Conservation (phyloP, 2,329 filamentous ascomycete species). For the Penicillium sp. region DNA sequence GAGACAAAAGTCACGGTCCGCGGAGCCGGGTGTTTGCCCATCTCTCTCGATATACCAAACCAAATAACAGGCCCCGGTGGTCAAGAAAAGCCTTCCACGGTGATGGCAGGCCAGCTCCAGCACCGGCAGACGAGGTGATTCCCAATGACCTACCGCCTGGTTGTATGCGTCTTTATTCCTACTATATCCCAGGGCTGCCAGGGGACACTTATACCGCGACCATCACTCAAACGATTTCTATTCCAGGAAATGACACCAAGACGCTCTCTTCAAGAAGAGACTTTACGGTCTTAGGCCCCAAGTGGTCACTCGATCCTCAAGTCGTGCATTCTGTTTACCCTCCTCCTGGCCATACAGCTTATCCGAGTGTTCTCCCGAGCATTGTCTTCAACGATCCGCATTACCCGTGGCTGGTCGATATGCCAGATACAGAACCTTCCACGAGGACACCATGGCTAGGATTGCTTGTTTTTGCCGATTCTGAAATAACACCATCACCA, state of each 20-base stretch:
- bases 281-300: background rate
- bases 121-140: background rate
- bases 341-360: background rate
- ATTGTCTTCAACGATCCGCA: background rate
- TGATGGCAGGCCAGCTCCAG: background rate
- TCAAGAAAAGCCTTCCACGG: background rate
- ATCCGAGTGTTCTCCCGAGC: background rate
- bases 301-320: background rate
- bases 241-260: background rate
- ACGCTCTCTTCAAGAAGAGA: background rate
- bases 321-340: background rate
- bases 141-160: background rate
- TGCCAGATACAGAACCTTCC: background rate
- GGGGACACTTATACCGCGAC: background rate
- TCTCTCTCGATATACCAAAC: background rate
- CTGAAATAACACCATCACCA: background rate
- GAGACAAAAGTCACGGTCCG: background rate
- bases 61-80: background rate
- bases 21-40: background rate
- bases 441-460: background rate
- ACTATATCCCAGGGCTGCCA: background rate
- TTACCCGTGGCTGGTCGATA: background rate
- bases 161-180: background rate
- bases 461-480: background rate
- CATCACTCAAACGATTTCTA: background rate